phyloP scores from a whole-genome alignment of 768 basidiomycete genomes.

The Crepidotus variabilis region DNA sequence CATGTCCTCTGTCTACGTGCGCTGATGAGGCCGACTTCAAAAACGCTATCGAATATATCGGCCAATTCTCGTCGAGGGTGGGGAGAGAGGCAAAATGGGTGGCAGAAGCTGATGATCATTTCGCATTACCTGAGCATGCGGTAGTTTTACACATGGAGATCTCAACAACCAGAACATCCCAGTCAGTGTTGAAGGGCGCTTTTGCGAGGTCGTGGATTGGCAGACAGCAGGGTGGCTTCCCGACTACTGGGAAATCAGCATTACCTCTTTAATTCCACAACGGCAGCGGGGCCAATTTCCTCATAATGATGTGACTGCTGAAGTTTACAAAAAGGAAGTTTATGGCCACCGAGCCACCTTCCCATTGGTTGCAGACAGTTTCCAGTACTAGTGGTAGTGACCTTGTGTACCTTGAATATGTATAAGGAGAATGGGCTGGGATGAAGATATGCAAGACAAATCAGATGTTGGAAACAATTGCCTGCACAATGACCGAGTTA shows the following conservation, averaged over 20 bases:
- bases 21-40: background rate
- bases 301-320: background rate
- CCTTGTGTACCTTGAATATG: background rate
- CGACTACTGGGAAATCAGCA: constrained; percentile 8
- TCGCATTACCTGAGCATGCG: background rate
- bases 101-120: background rate
- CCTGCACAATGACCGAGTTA: too few species aligned
- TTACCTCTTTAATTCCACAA: background rate
- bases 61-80: background rate
- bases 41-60: background rate
- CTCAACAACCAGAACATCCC: constrained; percentile 2
- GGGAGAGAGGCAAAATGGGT: background rate
- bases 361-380: background rate
- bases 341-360: constrained; percentile 1
- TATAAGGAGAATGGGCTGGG: too few species aligned
- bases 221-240: constrained; percentile 11
- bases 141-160: constrained; percentile 7
- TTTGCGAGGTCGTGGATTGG: constrained; percentile 8
- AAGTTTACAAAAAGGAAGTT: background rate
- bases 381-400: background rate
- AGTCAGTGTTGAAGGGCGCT: background rate
- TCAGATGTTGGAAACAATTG: too few species aligned
- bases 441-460: too few species aligned
- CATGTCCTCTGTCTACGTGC: background rate
- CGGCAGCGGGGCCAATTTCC: background rate